phyloP scores from a whole-genome alignment of 2,329 filamentous ascomycete species.

The Kalmusia sp. region DNA sequence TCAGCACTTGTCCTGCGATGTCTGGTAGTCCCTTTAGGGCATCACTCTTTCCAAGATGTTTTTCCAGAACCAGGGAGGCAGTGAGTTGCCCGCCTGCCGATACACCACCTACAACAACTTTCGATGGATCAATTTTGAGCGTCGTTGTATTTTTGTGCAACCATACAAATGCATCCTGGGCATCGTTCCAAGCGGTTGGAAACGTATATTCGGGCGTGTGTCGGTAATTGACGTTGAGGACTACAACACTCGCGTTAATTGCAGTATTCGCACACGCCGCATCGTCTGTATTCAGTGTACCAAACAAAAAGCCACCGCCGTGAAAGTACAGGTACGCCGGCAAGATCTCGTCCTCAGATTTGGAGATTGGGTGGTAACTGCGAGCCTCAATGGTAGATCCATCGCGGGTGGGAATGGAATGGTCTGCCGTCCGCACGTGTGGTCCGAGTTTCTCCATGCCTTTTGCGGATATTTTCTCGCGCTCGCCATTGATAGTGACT shows the following conservation, averaged over 20 bases:
- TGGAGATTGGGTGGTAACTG: constrained; percentile 53
- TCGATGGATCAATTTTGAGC: constrained; percentile 48
- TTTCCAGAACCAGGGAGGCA: constrained; percentile 52
- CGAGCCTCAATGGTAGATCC: constrained; percentile 54
- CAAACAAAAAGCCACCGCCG: constrained; percentile 65
- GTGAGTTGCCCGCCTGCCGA: constrained; percentile 61
- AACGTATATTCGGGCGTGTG: constrained; percentile 63
- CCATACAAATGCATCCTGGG: constrained; percentile 64
- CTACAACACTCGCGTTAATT: constrained; percentile 50
- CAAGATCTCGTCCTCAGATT: constrained; percentile 44
- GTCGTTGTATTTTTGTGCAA: constrained; percentile 52
- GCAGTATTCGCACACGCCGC: constrained; percentile 59
- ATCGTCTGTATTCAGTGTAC: constrained; percentile 62
- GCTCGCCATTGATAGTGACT: constrained; percentile 27
- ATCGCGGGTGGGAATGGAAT: constrained; percentile 54
- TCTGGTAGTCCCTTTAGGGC: constrained; percentile 31
- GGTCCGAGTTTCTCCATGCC: constrained; percentile 27
- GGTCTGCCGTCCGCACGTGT: constrained; percentile 27
- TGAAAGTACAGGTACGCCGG: constrained; percentile 60
- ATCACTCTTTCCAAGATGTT: constrained; percentile 52
- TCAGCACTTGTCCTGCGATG: constrained; percentile 57
- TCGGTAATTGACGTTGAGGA: constrained; percentile 65
- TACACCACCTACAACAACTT: constrained; percentile 59
- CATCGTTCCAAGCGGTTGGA: constrained; percentile 62
- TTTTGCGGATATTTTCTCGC: constrained; percentile 27